Conservation (phyloP, 2,329 filamentous ascomycete genomes). For the Seiridium cupressi region DNA sequence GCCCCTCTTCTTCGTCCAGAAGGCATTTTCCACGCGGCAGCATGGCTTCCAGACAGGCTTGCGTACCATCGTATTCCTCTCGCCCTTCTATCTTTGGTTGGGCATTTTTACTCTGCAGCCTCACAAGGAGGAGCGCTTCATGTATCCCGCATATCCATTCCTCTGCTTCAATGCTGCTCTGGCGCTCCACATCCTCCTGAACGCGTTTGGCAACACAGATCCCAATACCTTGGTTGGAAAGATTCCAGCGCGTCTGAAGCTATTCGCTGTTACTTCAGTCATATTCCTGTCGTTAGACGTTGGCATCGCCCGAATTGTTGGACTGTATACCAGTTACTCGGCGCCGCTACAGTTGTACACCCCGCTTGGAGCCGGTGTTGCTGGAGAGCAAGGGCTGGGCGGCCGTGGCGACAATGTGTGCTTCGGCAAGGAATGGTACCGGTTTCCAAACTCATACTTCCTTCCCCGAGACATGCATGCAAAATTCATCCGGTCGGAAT, state of each 20-base stretch:
- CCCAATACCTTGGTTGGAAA: constrained; percentile 66
- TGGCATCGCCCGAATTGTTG: constrained; percentile 70
- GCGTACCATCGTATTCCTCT: constrained; percentile 73
- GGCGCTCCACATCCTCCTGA: constrained; percentile 75
- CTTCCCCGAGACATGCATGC: constrained; percentile 79
- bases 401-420: constrained; percentile 71
- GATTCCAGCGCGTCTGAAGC: constrained; percentile 74
- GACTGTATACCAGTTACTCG: constrained; percentile 77
- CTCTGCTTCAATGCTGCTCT: constrained; percentile 86
- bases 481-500: constrained; percentile 90
- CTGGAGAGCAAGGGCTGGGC: constrained; percentile 49
- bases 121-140: constrained; percentile 97
- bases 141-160: constrained; percentile 95
- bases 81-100: constrained; percentile 94
- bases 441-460: constrained; percentile 91
- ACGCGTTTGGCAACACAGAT: constrained; percentile 69
- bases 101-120: constrained; percentile 87
- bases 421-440: constrained; percentile 96
- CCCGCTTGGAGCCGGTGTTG: constrained; percentile 57
- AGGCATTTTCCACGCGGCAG: constrained; percentile 58
- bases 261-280: constrained; percentile 58
- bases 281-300: constrained; percentile 64
- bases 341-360: constrained; percentile 74
- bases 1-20: constrained; percentile 74
- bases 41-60: constrained; percentile 68